These are phyloP conservation scores for Fomitopsis schrenkii DNA, from an alignment of 1,284 basidiomycete genomes.

Conservation along the genomic window DNA sequence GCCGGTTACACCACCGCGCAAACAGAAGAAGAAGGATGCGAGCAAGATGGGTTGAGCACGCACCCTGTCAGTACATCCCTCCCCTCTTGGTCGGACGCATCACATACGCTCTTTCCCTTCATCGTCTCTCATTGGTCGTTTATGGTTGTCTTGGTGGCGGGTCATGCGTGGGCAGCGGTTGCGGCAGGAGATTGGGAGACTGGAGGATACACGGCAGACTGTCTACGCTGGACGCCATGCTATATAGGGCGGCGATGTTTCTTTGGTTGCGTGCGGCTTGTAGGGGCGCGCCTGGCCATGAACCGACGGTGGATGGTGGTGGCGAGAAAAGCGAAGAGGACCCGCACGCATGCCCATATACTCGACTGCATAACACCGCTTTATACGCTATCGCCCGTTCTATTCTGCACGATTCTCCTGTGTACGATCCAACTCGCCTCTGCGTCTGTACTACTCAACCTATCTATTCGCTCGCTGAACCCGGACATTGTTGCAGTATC, in stretches of 20 bases:
- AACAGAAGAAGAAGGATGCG: conserved; percentile 80
- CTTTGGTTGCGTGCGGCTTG: not conserved
- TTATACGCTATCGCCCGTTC: conserved; percentile 13
- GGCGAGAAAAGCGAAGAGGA: conserved; percentile 17
- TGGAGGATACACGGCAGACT: not conserved
- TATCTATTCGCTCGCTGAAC: conserved; percentile 10
- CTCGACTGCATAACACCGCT: conserved; percentile 19
- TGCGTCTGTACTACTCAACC: conserved; percentile 4
- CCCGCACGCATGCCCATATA: conserved; percentile 18
- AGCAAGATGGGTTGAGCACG: conserved; percentile 58
- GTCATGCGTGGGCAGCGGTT: conserved; percentile 10
- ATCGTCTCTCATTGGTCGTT: conserved; percentile 17
- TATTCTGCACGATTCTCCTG: conserved; percentile 9
- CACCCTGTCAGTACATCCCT: conserved; percentile 25
- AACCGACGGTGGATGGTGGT: conserved; percentile 2
- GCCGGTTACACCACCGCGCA: conserved; percentile 78
- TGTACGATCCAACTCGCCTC: not conserved
- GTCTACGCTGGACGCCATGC: not conserved
- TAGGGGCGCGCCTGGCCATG: not conserved
- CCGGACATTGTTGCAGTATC: conserved; percentile 8
- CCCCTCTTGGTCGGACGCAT: conserved; percentile 16
- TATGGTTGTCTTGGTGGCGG: conserved; percentile 17
- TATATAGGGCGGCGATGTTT: not conserved
- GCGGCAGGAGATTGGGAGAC: conserved; percentile 17
- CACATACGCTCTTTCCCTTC: conserved; percentile 23